phyloP scores from a whole-genome alignment of 768 basidiomycete species.

The Phanerochaete sordida region DNA sequence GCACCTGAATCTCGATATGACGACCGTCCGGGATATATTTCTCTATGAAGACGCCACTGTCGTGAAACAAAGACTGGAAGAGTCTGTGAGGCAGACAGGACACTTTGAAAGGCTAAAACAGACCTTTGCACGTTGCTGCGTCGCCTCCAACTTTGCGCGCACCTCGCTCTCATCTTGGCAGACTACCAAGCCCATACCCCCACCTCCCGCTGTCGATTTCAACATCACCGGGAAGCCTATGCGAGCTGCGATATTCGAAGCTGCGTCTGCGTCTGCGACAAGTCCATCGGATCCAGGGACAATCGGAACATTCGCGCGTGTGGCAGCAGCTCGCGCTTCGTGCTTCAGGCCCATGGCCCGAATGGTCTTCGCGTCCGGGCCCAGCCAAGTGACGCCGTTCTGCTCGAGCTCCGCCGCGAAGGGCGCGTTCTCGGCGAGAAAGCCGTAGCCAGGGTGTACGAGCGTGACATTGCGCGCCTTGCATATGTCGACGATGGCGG shows the following conservation, averaged over 20 bases:
- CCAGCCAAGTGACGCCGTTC: conserved; percentile 54
- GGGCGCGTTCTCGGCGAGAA: conserved; percentile 59
- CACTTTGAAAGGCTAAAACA: conserved; percentile 8
- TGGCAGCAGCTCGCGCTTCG: conserved; percentile 45
- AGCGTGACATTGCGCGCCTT: conserved; percentile 40
- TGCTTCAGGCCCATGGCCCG: conserved; percentile 61
- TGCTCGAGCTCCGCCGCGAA: conserved; percentile 46
- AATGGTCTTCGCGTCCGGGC: conserved; percentile 50
- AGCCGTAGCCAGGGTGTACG: conserved; percentile 63
- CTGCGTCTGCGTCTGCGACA: conserved; percentile 38
- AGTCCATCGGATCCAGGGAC: conserved; percentile 57
- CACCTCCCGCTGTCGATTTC: conserved; percentile 68
- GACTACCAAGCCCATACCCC: conserved; percentile 63
- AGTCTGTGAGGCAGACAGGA: not conserved
- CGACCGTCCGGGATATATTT: conserved; percentile 50
- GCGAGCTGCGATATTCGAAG: conserved; percentile 32
- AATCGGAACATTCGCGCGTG: conserved; percentile 45
- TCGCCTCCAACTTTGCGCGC: conserved; percentile 29
- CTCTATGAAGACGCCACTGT: conserved; percentile 56
- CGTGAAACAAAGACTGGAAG: conserved; percentile 42
- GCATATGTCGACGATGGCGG: conserved; percentile 41
- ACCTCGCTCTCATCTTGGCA: conserved; percentile 43
- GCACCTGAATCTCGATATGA: conserved; percentile 66
- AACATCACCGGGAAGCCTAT: conserved; percentile 62
- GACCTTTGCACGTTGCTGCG: conserved; percentile 44